A percentile compares a stretch with the other conserved stretches of the same genome.
Conservation (phyloP, 257 asterid species). For the Orobanche coerulescens region DNA sequence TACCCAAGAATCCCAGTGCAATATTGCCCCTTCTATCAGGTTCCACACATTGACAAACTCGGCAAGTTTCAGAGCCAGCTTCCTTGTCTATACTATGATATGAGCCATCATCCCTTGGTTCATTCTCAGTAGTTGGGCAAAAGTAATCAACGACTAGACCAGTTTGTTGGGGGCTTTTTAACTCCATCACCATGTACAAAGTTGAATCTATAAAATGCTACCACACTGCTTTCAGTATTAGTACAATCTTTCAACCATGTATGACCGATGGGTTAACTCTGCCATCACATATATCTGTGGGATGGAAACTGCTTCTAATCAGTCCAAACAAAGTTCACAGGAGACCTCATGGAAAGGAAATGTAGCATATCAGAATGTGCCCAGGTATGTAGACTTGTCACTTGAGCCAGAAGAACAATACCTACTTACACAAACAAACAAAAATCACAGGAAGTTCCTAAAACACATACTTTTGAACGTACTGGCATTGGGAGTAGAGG, state of each 20-base stretch:
- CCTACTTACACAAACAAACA: background rate
- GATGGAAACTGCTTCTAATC: slow-evolving; percentile 2
- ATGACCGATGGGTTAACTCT: slow-evolving; percentile 18
- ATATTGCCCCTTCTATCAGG: slow-evolving; percentile 69
- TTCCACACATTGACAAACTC: slow-evolving; percentile 86
- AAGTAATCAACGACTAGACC: slow-evolving; percentile 22
- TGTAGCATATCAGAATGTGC: slow-evolving; percentile 20
- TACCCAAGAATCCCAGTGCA: slow-evolving; percentile 65
- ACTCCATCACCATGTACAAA: slow-evolving; percentile 35
- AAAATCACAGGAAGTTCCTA: slow-evolving; percentile 14
- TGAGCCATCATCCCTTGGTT: slow-evolving; percentile 32
- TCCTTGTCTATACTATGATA: slow-evolving; percentile 45
- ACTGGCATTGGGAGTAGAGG: background rate
- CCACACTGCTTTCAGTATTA: slow-evolving; percentile 10
- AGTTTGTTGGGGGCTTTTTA: slow-evolving; percentile 32
- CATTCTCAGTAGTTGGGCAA: slow-evolving; percentile 30
- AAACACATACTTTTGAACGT: slow-evolving; percentile 4
- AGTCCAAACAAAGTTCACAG: slow-evolving; percentile 15
- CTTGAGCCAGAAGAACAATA: slow-evolving; percentile 11
- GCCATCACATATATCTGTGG: slow-evolving; percentile 18
- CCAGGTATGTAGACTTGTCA: slow-evolving; percentile 2
- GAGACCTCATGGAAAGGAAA: slow-evolving; percentile 8
- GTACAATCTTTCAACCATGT: slow-evolving; percentile 21
- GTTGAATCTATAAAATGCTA: slow-evolving; percentile 13
- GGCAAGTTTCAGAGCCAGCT: slow-evolving; percentile 47